Percentiles rank a stretch among this genome's conserved stretches.
Evolutionary conservation across 129 eudicot species (phyloP).

Genomic region (Flaveria brownii): DNA sequence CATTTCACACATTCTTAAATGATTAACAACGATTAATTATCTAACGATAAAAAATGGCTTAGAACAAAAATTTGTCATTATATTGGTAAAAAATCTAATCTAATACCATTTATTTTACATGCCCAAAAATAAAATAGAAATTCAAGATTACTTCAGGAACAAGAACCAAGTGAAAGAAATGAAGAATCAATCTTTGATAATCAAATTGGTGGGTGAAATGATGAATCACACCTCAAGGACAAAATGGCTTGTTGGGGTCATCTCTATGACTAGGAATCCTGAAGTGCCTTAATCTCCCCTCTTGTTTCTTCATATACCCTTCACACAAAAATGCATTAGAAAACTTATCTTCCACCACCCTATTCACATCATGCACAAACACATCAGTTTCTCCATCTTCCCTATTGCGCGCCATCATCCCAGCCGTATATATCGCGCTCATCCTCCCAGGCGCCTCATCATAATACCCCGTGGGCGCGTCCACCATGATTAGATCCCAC

Average conservation of each 20-base stretch:
- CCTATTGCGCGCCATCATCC: slow-evolving; percentile 90
- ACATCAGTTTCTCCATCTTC: slow-evolving; percentile 74
- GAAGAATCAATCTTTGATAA: slow-evolving; percentile 20
- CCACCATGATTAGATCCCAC: slow-evolving; percentile 99
- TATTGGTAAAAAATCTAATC: slow-evolving; percentile 18
- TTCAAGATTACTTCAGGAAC: slow-evolving; percentile 23
- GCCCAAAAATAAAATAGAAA: slow-evolving; percentile 18
- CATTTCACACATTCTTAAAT: too few species aligned
- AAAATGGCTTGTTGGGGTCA: slow-evolving; percentile 68
- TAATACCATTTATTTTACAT: slow-evolving; percentile 29
- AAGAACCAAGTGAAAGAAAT: slow-evolving; percentile 24
- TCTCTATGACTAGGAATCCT: slow-evolving; percentile 79
- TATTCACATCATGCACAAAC: slow-evolving; percentile 97
- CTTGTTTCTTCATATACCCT: slow-evolving; percentile 87
- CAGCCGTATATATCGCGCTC: slow-evolving; percentile 90
- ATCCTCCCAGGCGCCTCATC: slow-evolving; percentile 97
- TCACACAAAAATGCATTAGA: slow-evolving; percentile 86
- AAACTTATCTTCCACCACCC: slow-evolving; percentile 90
- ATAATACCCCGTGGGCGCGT: slow-evolving; percentile 94
- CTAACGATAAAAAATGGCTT: not conserved
- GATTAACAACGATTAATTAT: too few species aligned
- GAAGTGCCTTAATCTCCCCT: slow-evolving; percentile 91
- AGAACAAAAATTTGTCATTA: slow-evolving; percentile 22
- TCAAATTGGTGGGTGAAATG: not conserved
- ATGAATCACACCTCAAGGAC: slow-evolving; percentile 46